These are phyloP conservation scores for Ogataea kodamae DNA, from an alignment of 805 yeast species.

Conservation along the genomic window DNA sequence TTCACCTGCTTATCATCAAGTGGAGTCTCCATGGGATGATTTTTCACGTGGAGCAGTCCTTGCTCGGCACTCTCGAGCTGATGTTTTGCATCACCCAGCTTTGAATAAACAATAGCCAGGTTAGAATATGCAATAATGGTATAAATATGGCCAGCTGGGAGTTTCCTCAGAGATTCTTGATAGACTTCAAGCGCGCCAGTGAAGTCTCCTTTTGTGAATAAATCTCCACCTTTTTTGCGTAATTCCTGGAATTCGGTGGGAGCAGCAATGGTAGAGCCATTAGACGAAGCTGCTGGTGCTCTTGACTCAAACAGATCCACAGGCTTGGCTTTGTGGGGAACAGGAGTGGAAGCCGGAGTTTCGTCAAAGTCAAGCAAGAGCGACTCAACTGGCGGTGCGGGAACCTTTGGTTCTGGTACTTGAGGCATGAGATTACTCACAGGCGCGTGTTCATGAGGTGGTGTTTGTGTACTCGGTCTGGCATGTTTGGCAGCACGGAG, in stretches of 20 bases:
- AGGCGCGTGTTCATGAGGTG: conserved; percentile 18
- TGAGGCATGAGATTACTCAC: not conserved
- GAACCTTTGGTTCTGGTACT: not conserved
- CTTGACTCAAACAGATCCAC: not conserved
- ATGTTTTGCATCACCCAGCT: conserved; percentile 63
- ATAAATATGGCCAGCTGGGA: conserved; percentile 64
- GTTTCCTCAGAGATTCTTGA: conserved; percentile 41
- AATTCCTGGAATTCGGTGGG: conserved; percentile 41
- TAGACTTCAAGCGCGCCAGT: conserved; percentile 59
- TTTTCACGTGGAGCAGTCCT: conserved; percentile 37
- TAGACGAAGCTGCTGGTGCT: not conserved
- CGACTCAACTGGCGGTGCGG: not conserved
- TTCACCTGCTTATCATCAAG: conserved; percentile 54
- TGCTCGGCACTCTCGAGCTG: conserved; percentile 45
- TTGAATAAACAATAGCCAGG: conserved; percentile 61
- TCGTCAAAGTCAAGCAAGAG: conserved; percentile 2
- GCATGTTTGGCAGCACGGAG: too few species aligned
- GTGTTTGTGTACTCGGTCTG: too few species aligned
- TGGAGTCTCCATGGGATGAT: conserved; percentile 27
- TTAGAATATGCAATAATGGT: conserved; percentile 72
- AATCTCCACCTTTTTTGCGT: conserved; percentile 54
- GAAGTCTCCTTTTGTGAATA: conserved; percentile 83
- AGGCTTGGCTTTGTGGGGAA: too few species aligned
- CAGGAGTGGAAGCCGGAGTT: not conserved
- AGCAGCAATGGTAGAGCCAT: conserved; percentile 1